Evolutionary conservation across 208 protist species (phyloP), one percentile per base, ranked within the genome.

Genomic region (Leishmania gerbilli): DNA sequence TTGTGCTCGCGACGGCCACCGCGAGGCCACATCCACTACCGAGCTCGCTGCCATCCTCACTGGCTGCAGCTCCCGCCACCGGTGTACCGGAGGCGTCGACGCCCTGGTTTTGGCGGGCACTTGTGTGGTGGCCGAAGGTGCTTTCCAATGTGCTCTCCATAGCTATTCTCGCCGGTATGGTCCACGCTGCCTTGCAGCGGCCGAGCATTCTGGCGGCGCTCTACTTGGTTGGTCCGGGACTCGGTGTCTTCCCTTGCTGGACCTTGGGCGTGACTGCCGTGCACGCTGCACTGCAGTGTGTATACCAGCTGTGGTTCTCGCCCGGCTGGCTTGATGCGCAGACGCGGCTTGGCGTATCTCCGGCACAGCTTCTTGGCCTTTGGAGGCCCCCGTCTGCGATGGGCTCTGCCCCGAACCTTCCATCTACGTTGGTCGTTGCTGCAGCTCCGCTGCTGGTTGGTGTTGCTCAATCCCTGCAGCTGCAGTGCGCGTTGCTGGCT

Each of bases 261-360:
- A 85, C 71, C 5, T 64, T 82, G 24, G 8, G 51, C 64, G 72
- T 79, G 17, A 62, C 72, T 5, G 77, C 82, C 15, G 31, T 79
- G 42, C 82, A 85, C 72, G 47, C 67, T 15, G 72, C 78, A 24
- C 77, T 85, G 77, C 82, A 85, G 72, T 79, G 77, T 68, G 68
- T 77, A 53, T 85, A 85, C n/a, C 82, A 85, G 72, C 40, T 81
- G 27, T 85, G 77, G 77, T 85, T 85, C 56, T 77, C 82, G 1
- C 82, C 77, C 27, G 72, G 5, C 19, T 79, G 69, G 77, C 71
- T 82, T 6, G 77, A 85, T 37, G 60, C 77, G 8, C 37, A 64
- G 71, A 79, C 65, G 65, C 60, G 77, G 77, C 51, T 75, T 74
- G 82, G 82, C 19, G 65, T 79, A 27, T 65, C 82, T 3, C 27